Conservation (phyloP, 495 filamentous ascomycete genomes). For the Emericellopsis terricola region DNA sequence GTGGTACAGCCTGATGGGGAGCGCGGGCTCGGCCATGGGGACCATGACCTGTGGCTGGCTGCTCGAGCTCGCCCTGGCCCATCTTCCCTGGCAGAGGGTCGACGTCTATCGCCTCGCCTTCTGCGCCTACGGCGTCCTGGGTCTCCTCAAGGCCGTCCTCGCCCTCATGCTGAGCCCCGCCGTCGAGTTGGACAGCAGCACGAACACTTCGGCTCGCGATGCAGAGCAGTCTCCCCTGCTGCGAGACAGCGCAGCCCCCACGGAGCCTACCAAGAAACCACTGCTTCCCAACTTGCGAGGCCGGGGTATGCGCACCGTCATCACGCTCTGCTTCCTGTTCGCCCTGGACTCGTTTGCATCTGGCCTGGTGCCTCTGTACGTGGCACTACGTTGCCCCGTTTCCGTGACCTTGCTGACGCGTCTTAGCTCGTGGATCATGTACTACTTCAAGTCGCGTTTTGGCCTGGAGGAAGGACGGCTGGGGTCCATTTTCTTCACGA, state of each 20-base stretch:
- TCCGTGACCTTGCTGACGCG: background rate
- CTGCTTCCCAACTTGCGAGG: conserved; percentile 31
- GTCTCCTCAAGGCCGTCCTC: conserved; percentile 45
- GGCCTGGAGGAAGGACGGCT: conserved; percentile 41
- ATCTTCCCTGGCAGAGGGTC: conserved; percentile 32
- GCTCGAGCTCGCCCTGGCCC: conserved; percentile 30
- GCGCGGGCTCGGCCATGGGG: conserved; percentile 49
- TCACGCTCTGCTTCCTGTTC: conserved; percentile 53
- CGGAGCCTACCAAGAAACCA: background rate
- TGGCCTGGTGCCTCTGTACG: conserved; percentile 41
- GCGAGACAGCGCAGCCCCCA: background rate
- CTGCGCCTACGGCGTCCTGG: conserved; percentile 48
- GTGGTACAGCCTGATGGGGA: conserved; percentile 62
- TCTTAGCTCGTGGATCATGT: conserved; percentile 43
- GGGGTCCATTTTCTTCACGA: conserved; percentile 49
- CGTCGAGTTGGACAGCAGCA: conserved; percentile 27
- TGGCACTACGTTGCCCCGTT: too few species aligned
- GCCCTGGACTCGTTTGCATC: conserved; percentile 56
- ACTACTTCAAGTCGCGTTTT: conserved; percentile 59
- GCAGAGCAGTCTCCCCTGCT: too few species aligned
- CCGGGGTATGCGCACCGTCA: conserved; percentile 35
- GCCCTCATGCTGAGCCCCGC: conserved; percentile 36
- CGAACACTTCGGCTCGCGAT: conserved; percentile 10
- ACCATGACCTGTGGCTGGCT: conserved; percentile 48
- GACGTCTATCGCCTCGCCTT: conserved; percentile 53